phyloP scores from a whole-genome alignment of 1,284 basidiomycete genomes.

The Sphagnurus paluster region DNA sequence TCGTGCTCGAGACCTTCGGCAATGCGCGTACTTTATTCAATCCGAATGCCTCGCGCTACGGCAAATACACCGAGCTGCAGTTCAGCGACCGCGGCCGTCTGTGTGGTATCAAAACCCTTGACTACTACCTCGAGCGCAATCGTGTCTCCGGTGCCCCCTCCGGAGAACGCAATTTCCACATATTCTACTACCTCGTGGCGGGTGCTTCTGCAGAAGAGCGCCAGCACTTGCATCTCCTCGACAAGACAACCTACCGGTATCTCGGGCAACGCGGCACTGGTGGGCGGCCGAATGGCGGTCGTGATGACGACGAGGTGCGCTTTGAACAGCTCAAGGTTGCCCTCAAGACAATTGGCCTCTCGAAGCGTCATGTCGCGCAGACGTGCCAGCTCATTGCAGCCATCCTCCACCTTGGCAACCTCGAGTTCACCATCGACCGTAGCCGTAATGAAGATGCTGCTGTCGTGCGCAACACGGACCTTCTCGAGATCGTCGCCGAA shows the following conservation, averaged over 20 bases:
- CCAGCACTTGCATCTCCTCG: conserved; percentile 80
- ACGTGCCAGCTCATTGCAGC: conserved; percentile 93
- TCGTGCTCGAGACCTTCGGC: conserved; percentile 92
- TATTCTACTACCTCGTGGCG: conserved; percentile 93
- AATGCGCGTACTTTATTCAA: conserved; percentile 90
- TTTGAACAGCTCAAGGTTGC: conserved; percentile 94
- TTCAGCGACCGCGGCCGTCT: conserved; percentile 90
- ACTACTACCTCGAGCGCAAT: conserved; percentile 94
- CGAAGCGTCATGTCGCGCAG: conserved; percentile 91
- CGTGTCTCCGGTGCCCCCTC: conserved; percentile 79
- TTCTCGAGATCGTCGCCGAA: conserved; percentile 81
- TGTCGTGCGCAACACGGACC: conserved; percentile 80
- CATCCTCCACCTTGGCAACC: conserved; percentile 94
- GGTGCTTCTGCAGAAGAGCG: conserved; percentile 89
- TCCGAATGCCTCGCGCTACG: conserved; percentile 88
- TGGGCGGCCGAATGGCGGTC: conserved; percentile 43
- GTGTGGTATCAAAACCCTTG: conserved; percentile 90
- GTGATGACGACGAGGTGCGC: conserved; percentile 74
- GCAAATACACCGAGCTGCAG: conserved; percentile 93
- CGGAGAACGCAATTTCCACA: conserved; percentile 95
- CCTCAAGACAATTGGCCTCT: conserved; percentile 90
- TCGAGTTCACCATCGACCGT: conserved; percentile 89
- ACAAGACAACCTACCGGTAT: conserved; percentile 82
- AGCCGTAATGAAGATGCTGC: conserved; percentile 85
- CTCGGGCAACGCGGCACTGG: conserved; percentile 65